phyloP scores from a whole-genome alignment of 192 early-diverging fungal genomes.

The Gonapodya prolifera region DNA sequence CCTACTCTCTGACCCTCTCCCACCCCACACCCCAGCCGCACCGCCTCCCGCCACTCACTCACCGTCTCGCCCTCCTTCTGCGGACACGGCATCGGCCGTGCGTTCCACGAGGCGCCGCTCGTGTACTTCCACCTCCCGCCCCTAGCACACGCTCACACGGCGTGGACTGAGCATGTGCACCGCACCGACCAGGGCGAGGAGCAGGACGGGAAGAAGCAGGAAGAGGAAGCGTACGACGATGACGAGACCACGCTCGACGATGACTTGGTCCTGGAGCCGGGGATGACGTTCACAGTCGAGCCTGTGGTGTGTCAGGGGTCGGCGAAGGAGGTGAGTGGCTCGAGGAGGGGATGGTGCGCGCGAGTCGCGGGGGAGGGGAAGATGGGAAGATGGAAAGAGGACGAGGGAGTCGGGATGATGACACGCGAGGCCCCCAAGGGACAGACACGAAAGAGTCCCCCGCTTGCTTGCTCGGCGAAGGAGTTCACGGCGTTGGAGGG shows the following conservation, averaged over 20 bases:
- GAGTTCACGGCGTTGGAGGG: too few relatives aligned
- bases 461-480: too few relatives aligned
- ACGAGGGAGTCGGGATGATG: too few relatives aligned
- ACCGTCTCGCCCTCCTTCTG: constrained; percentile 58
- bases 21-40: background rate
- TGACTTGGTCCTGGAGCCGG: constrained; percentile 52
- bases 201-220: background rate
- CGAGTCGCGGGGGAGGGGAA: background rate
- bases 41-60: constrained; percentile 14
- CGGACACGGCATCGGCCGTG: constrained; percentile 75
- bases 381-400: background rate
- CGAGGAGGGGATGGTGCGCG: background rate
- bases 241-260: constrained; percentile 21
- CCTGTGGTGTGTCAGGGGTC: constrained; percentile 72
- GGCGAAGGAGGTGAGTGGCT: constrained; percentile 14
- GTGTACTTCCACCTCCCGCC: constrained; percentile 53
- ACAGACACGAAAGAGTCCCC: too few relatives aligned
- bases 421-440: too few relatives aligned
- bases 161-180: background rate
- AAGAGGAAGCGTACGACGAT: background rate
- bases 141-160: background rate
- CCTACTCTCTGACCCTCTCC: too few relatives aligned
- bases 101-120: constrained; percentile 72
- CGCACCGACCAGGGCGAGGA: too few relatives aligned
- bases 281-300: constrained; percentile 85